Evolutionary conservation across 78 protist species (phyloP).

Genomic region (Pigoraptor vietnamica): DNA sequence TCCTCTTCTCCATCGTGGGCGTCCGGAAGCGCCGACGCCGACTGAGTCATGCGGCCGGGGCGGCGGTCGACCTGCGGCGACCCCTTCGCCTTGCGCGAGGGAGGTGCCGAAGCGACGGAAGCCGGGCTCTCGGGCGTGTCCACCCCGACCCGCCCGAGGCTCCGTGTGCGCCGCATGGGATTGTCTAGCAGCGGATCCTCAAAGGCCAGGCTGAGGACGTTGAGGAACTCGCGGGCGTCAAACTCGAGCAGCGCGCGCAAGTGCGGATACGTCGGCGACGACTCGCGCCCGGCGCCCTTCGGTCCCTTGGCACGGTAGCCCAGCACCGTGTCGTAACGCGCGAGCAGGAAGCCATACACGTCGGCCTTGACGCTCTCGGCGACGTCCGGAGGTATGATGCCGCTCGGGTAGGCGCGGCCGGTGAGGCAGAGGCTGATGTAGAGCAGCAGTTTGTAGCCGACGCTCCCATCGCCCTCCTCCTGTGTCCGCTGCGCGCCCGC

Average conservation of each 20-base stretch:
- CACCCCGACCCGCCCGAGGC: not conserved
- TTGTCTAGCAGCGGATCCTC: not conserved
- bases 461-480: not conserved
- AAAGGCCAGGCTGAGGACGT: not conserved
- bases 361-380: not conserved
- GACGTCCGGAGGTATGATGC: slow-evolving; percentile 2
- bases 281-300: not conserved
- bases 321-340: not conserved
- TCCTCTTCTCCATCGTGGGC: not conserved
- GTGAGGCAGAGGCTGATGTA: slow-evolving; percentile 27
- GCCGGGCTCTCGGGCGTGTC: no score
- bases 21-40: not conserved
- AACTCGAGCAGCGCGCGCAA: slow-evolving; percentile 4
- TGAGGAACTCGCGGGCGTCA: not conserved
- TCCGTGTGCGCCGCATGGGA: not conserved
- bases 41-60: not conserved
- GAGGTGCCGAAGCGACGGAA: no score
- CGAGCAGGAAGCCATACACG: not conserved
- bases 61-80: not conserved
- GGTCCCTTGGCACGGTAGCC: not conserved
- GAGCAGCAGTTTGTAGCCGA: slow-evolving; percentile 31
- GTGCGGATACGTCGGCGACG: not conserved
- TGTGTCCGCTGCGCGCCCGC: not conserved
- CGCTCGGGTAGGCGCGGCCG: slow-evolving; percentile 54
- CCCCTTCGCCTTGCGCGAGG: not conserved